phyloP scores from a whole-genome alignment of 2,329 filamentous ascomycete species.

The Aspergillus brasiliensis region DNA sequence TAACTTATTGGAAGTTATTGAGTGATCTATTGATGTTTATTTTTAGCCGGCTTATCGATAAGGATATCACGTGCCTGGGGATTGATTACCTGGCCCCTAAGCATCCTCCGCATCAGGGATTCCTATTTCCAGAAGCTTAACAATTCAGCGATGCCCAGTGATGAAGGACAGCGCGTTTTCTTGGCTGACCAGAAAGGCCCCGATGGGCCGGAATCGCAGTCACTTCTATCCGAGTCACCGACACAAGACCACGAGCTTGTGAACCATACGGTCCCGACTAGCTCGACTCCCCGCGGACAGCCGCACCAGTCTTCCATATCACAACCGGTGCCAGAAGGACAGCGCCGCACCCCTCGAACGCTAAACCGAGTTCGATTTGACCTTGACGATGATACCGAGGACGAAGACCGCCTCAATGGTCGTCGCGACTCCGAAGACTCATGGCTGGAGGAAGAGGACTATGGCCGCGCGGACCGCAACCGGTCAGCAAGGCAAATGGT shows the following conservation, averaged over 20 bases:
- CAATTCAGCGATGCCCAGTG: slow-evolving; percentile 44
- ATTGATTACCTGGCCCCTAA: slow-evolving; percentile 28
- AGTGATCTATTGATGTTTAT: slow-evolving; percentile 6
- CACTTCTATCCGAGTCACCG: slow-evolving; percentile 34
- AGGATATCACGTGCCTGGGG: slow-evolving; percentile 21
- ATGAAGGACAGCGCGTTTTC: slow-evolving; percentile 39
- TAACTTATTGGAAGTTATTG: background rate
- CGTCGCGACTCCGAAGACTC: slow-evolving; percentile 33
- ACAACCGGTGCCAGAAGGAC: slow-evolving; percentile 42
- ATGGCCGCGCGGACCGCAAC: slow-evolving; percentile 49
- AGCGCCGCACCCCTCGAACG: slow-evolving; percentile 58
- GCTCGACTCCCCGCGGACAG: slow-evolving; percentile 23
- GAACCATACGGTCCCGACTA: slow-evolving; percentile 25
- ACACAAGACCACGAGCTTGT: slow-evolving; percentile 33
- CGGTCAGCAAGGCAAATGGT: slow-evolving; percentile 52
- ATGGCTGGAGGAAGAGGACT: slow-evolving; percentile 64
- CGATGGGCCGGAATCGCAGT: slow-evolving; percentile 35
- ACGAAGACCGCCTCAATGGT: slow-evolving; percentile 35
- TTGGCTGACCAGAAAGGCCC: slow-evolving; percentile 34
- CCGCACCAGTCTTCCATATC: slow-evolving; percentile 47
- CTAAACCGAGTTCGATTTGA: slow-evolving; percentile 77
- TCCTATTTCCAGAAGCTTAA: slow-evolving; percentile 24
- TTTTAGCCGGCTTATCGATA: slow-evolving; percentile 25
- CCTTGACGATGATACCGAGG: slow-evolving; percentile 36
- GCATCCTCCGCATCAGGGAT: slow-evolving; percentile 16